These are phyloP conservation scores for Byssochlamys sp. DNA, from an alignment of 2,329 filamentous ascomycete species.

Conservation along the genomic window DNA sequence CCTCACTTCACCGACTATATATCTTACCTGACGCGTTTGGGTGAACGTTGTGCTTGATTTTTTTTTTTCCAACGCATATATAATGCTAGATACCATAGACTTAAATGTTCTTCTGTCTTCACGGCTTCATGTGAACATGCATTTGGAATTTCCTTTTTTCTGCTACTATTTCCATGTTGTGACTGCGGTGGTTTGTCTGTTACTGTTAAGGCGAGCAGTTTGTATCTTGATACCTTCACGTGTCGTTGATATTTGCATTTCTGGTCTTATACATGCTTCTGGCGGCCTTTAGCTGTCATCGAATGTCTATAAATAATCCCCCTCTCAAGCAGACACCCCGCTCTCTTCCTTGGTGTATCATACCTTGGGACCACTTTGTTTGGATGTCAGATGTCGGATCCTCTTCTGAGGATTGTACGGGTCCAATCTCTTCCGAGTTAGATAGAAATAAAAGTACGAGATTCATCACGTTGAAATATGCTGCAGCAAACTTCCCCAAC, in stretches of 20 bases:
- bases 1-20: not conserved
- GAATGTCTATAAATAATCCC: not conserved
- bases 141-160: not conserved
- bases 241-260: not conserved
- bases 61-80: not conserved
- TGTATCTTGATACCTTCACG: not conserved
- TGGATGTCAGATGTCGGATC: not conserved
- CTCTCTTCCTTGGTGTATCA: not conserved
- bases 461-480: not conserved
- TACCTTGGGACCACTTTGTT: not conserved
- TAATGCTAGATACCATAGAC: not conserved
- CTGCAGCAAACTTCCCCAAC: not conserved
- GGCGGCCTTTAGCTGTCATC: not conserved
- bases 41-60: not conserved
- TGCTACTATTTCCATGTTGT: not conserved
- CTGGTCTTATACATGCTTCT: not conserved
- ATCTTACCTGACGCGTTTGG: not conserved
- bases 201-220: not conserved
- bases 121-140: not conserved
- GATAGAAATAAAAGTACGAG: not conserved
- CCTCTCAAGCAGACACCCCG: not conserved
- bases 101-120: not conserved
- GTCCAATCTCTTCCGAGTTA: not conserved
- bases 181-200: not conserved
- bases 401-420: not conserved